phyloP scores from a whole-genome alignment of 2,329 filamentous ascomycete genomes.

The Orbilia oligospora region DNA sequence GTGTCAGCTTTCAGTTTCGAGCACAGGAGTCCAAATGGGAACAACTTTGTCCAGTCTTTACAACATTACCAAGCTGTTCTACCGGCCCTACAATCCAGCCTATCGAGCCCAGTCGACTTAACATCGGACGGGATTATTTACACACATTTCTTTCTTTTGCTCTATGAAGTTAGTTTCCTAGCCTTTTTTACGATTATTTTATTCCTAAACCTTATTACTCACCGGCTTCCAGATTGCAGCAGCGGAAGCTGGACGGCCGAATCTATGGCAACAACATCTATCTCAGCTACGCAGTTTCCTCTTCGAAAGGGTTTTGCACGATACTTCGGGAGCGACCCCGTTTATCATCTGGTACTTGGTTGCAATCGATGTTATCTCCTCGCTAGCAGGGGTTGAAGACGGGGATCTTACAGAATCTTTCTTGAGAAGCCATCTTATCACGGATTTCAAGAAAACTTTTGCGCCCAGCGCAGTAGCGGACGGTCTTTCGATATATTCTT shows the following conservation, averaged over 20 bases:
- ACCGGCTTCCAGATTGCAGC: constrained; percentile 68
- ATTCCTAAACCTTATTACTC: constrained; percentile 58
- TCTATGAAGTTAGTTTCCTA: constrained; percentile 69
- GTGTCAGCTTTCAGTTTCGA: constrained; percentile 72
- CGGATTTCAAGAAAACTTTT: constrained; percentile 65
- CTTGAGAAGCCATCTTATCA: constrained; percentile 70
- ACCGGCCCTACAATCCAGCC: constrained; percentile 68
- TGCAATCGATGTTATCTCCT: constrained; percentile 72
- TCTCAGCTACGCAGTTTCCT: constrained; percentile 71
- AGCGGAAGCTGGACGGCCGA: constrained; percentile 69
- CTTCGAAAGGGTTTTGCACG: constrained; percentile 69
- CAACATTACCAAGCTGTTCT: constrained; percentile 73
- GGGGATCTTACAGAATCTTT: constrained; percentile 71
- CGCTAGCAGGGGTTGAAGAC: constrained; percentile 71
- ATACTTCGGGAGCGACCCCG: constrained; percentile 69
- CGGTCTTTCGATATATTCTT: constrained; percentile 65
- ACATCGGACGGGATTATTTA: constrained; percentile 73
- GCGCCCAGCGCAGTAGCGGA: constrained; percentile 30
- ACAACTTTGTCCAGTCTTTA: constrained; percentile 70
- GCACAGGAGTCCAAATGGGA: constrained; percentile 67
- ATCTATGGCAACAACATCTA: constrained; percentile 73
- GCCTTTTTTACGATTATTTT: constrained; percentile 65
- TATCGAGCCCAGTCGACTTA: constrained; percentile 70
- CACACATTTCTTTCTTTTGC: constrained; percentile 73
- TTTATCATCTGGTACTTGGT: constrained; percentile 73